A percentile compares a stretch with the other conserved stretches of the same genome.
Conservation (phyloP, 148 eudicot species). For the Chenopodium formosanum region DNA sequence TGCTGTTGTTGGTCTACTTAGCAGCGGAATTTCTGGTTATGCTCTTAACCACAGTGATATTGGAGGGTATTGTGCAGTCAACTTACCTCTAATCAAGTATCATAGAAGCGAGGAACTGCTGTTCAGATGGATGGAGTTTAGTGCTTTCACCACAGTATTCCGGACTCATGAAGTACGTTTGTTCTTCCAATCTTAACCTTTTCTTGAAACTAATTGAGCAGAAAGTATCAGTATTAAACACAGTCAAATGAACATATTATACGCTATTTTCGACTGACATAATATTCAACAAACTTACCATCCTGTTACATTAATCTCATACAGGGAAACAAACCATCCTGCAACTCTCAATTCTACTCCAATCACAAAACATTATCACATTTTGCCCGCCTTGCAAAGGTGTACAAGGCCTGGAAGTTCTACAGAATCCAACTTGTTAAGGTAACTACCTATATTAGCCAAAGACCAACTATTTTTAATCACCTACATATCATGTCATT, state of each 20-base stretch:
- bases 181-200: not conserved
- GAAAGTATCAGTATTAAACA: not conserved
- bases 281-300: slow-evolving; percentile 4
- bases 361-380: slow-evolving; percentile 77
- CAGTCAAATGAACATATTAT: not conserved
- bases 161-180: slow-evolving; percentile 89
- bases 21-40: slow-evolving; percentile 86
- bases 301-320: slow-evolving; percentile 4
- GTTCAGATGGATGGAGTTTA: slow-evolving; percentile 94
- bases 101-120: slow-evolving; percentile 78
- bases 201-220: not conserved
- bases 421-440: slow-evolving; percentile 89
- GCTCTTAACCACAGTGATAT: slow-evolving; percentile 95
- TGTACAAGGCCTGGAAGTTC: slow-evolving; percentile 94
- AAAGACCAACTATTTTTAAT: too few species aligned
- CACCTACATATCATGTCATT: slow-evolving; percentile 2
- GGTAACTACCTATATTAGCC: slow-evolving; percentile 33
- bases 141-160: slow-evolving; percentile 85
- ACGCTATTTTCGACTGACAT: too few species aligned
- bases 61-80: slow-evolving; percentile 94
- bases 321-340: slow-evolving; percentile 90
- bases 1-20: slow-evolving; percentile 85
- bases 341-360: slow-evolving; percentile 90
- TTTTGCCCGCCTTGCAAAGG: slow-evolving; percentile 81
- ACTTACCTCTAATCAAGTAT: slow-evolving; percentile 85